Percentiles rank a stretch among this genome's conserved stretches.
These are phyloP conservation scores for Lithohypha guttulata DNA, from an alignment of 2,329 filamentous ascomycete species.

Conservation along the genomic window DNA sequence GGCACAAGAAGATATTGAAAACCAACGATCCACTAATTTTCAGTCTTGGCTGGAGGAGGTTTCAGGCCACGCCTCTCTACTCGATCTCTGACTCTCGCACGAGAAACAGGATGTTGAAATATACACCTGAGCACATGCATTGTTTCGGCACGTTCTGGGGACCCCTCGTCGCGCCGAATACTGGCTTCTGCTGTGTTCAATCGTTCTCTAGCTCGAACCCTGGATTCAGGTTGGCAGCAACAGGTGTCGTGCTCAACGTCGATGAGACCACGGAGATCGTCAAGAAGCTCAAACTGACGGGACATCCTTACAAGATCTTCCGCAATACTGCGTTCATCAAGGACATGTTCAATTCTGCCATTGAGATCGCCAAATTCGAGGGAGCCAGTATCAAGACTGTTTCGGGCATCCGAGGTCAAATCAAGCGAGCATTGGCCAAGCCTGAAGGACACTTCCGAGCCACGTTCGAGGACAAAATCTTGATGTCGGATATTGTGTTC, in stretches of 20 bases:
- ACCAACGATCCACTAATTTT: conserved; percentile 96
- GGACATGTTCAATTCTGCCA: conserved; percentile 87
- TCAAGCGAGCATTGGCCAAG: conserved; percentile 87
- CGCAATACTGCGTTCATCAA: conserved; percentile 99
- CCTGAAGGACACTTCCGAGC: conserved; percentile 93
- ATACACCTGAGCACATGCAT: conserved; percentile 98
- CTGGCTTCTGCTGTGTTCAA: conserved; percentile 89
- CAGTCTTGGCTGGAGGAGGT: conserved; percentile 89
- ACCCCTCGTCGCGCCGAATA: conserved; percentile 88
- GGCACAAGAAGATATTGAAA: conserved; percentile 99
- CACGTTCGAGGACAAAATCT: conserved; percentile 96
- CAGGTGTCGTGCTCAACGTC: conserved; percentile 83
- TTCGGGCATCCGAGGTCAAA: conserved; percentile 87
- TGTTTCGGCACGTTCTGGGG: conserved; percentile 95
- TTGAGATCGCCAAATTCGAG: conserved; percentile 98
- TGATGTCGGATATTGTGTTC: conserved; percentile 95
- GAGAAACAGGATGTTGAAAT: conserved; percentile 95
- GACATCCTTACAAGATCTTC: conserved; percentile 92
- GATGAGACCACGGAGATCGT: conserved; percentile 96
- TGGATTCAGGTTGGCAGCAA: conserved; percentile 88
- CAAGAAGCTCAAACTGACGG: conserved; percentile 97
- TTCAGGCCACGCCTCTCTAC: conserved; percentile 87
- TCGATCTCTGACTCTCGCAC: conserved; percentile 89
- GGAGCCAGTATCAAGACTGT: conserved; percentile 93
- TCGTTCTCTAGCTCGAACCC: conserved; percentile 73